Conservation (phyloP, 2,329 filamentous ascomycete species). For the Aspergillus ochraceoroseus region DNA sequence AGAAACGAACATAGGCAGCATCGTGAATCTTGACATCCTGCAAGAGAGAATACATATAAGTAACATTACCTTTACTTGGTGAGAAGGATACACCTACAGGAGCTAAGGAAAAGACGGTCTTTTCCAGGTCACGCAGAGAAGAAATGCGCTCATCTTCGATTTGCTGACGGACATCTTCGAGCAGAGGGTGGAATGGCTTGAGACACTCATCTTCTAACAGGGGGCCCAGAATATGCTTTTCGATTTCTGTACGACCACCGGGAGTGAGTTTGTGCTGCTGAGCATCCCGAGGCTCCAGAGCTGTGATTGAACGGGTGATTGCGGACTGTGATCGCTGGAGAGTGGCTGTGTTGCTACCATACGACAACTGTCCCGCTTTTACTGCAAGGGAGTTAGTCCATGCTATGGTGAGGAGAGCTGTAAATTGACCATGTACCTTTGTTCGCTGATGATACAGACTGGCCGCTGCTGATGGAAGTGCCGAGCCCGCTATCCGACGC, state of each 20-base stretch:
- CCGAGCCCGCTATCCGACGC: slow-evolving; percentile 84
- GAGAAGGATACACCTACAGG: slow-evolving; percentile 71
- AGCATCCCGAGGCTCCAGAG: slow-evolving; percentile 44
- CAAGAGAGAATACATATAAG: slow-evolving; percentile 53
- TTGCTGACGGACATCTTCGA: slow-evolving; percentile 70
- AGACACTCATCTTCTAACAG: slow-evolving; percentile 68
- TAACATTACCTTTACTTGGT: slow-evolving; percentile 63
- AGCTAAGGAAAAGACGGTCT: slow-evolving; percentile 84
- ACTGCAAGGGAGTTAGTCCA: slow-evolving; percentile 19
- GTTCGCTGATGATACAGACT: slow-evolving; percentile 46
- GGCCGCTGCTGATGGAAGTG: slow-evolving; percentile 65
- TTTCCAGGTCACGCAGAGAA: slow-evolving; percentile 89
- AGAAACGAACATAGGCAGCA: slow-evolving; percentile 78
- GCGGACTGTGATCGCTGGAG: slow-evolving; percentile 44
- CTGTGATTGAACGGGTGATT: slow-evolving; percentile 57
- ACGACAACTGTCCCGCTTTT: slow-evolving; percentile 26
- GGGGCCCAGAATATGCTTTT: slow-evolving; percentile 71
- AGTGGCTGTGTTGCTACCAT: slow-evolving; percentile 16
- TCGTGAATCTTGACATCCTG: slow-evolving; percentile 47
- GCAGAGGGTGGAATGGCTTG: slow-evolving; percentile 74
- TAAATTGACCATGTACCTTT: slow-evolving; percentile 27
- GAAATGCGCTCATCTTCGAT: slow-evolving; percentile 81
- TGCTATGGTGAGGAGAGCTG: not conserved
- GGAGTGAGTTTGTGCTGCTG: slow-evolving; percentile 59
- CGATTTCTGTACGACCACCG: slow-evolving; percentile 70